Evolutionary conservation across 2,329 filamentous ascomycete species (phyloP).

Genomic region (Cladophialophora carrionii): DNA sequence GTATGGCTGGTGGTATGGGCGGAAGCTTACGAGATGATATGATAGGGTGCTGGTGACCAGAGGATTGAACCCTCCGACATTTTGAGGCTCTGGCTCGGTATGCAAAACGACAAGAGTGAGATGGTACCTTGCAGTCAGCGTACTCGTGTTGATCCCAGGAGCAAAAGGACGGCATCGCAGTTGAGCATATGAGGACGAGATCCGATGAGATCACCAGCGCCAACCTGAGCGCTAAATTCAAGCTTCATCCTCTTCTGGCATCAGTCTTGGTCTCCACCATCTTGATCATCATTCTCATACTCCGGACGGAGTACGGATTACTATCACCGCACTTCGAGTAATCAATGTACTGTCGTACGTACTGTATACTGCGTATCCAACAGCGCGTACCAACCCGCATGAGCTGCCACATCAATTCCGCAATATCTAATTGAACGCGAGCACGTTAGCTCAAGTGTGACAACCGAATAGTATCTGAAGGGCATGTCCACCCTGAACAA

Average conservation of each 20-base stretch:
- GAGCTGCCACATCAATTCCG: too few relatives aligned
- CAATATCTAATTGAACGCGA: too few relatives aligned
- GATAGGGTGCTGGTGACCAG: conserved; percentile 71
- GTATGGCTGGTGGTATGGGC: not conserved
- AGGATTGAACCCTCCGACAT: conserved; percentile 55
- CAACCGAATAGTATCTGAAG: too few relatives aligned
- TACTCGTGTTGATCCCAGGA: not conserved
- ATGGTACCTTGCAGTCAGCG: not conserved
- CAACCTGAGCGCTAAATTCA: not conserved
- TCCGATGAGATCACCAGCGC: not conserved
- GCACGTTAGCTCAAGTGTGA: too few relatives aligned
- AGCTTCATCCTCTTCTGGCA: not conserved
- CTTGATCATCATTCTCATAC: too few relatives aligned
- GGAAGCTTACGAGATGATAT: conserved; percentile 68
- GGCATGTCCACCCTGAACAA: too few relatives aligned
- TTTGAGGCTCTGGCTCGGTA: conserved; percentile 25
- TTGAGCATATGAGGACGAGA: not conserved
- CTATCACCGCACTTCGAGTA: too few relatives aligned
- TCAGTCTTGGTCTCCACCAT: too few relatives aligned
- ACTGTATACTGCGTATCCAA: too few relatives aligned
- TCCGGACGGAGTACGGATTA: too few relatives aligned
- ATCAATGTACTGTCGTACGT: too few relatives aligned
- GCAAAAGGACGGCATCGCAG: not conserved
- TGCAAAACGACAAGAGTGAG: not conserved
- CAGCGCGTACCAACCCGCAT: too few relatives aligned